Conservation (phyloP, 108 stramenopile genomes). For the Nitzschia sp. region DNA sequence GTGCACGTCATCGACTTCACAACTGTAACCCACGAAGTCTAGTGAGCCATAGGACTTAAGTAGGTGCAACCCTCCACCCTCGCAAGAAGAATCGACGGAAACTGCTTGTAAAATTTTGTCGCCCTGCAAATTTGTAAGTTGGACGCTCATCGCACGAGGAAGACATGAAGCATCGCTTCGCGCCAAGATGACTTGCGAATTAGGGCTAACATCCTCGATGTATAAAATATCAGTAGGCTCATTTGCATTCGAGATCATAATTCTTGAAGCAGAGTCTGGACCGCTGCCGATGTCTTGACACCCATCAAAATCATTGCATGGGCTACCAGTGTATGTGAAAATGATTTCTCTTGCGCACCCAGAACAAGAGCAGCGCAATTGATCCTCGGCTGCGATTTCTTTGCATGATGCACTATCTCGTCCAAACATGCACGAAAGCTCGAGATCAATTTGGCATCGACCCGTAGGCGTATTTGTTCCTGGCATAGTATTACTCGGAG, state of each 20-base stretch:
- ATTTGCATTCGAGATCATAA: slow-evolving; percentile 6
- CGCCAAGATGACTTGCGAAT: background rate
- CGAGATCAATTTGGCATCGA: background rate
- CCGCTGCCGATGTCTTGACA: background rate
- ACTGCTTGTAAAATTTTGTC: background rate
- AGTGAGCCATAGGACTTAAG: slow-evolving; percentile 13
- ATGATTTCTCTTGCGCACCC: slow-evolving; percentile 12
- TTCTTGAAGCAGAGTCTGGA: slow-evolving; percentile 7
- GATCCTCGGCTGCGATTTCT: slow-evolving; percentile 4
- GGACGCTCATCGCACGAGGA: background rate
- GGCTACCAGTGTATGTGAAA: slow-evolving; percentile 15
- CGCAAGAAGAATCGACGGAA: background rate
- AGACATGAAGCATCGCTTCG: background rate
- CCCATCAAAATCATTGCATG: background rate
- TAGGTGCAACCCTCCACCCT: slow-evolving; percentile 2
- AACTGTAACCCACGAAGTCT: slow-evolving; percentile 25
- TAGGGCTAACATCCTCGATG: background rate
- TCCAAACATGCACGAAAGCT: background rate
- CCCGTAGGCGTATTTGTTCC: background rate
- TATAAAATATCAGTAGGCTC: slow-evolving; percentile 5
- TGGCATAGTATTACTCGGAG: background rate
- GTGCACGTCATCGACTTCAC: slow-evolving; percentile 19
- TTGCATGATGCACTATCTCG: background rate
- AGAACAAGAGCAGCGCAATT: slow-evolving; percentile 8
- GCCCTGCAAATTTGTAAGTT: background rate